Evolutionary conservation across 306 rosid genomes (phyloP).

Genomic region (Citrullus colocynthis): DNA sequence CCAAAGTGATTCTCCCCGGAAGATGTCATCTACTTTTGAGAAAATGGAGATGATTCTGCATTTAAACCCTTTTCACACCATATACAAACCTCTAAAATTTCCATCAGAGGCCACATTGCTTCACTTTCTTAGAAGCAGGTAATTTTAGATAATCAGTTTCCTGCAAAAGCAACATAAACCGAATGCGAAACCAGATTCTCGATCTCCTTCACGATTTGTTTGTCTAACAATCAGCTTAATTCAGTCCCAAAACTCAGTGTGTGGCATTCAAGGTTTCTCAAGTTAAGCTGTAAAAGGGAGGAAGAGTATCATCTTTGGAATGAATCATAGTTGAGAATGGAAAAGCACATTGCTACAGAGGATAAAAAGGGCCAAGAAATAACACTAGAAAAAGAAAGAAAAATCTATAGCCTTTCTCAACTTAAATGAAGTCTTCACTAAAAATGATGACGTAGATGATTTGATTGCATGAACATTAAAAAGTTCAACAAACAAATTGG

Average conservation of each 20-base stretch:
- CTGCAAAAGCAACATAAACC: not conserved
- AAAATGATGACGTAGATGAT: not conserved
- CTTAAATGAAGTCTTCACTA: not conserved
- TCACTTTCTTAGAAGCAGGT: not conserved
- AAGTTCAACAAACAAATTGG: not conserved
- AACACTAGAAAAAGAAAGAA: not conserved
- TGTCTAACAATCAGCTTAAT: conserved; percentile 22
- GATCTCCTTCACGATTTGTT: not conserved
- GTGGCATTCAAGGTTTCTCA: conserved; percentile 74
- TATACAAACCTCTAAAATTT: not conserved
- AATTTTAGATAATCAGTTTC: not conserved
- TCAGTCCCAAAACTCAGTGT: conserved; percentile 68
- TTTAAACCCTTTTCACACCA: not conserved
- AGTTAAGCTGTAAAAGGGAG: conserved; percentile 53
- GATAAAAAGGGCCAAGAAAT: not conserved
- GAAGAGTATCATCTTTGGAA: not conserved
- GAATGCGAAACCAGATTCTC: not conserved
- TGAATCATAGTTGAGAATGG: not conserved
- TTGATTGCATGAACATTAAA: not conserved
- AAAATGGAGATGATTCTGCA: not conserved
- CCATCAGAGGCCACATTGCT: not conserved
- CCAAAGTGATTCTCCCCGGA: not conserved
- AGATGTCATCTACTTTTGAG: not conserved
- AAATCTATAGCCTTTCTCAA: not conserved
- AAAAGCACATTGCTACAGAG: not conserved